Evolutionary conservation across 441 rosid species (phyloP).

Genomic region (Populus hybrid): DNA sequence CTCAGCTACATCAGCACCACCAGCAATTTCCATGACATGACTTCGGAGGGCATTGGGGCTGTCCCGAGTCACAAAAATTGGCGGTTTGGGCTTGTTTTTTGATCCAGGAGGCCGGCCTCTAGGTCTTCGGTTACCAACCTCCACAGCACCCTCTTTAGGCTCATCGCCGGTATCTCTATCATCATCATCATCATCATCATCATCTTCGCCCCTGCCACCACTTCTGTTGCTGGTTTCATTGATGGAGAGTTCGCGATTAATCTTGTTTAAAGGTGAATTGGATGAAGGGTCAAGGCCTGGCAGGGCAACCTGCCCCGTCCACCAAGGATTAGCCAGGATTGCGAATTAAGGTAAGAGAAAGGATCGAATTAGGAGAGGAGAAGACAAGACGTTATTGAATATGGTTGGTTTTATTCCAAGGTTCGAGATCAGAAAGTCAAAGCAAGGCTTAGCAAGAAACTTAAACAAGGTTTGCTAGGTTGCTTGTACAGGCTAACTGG

Average conservation of each 20-base stretch:
- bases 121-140: constrained; percentile 63
- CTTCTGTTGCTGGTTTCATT: constrained; percentile 19
- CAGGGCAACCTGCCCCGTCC: constrained; percentile 66
- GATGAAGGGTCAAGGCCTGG: constrained; percentile 54
- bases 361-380: neutral
- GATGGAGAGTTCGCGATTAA: constrained; percentile 32
- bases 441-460: neutral
- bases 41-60: constrained; percentile 42
- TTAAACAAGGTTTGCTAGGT: constrained; percentile 7
- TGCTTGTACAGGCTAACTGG: neutral
- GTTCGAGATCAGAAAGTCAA: constrained; percentile 34
- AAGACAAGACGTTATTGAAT: neutral
- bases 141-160: constrained; percentile 71
- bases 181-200: constrained; percentile 23
- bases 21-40: constrained; percentile 73
- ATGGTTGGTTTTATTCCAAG: neutral
- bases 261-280: constrained; percentile 38
- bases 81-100: too few relatives aligned
- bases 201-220: constrained; percentile 23
- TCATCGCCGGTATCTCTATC: constrained; percentile 57
- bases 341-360: constrained; percentile 4
- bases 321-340: constrained; percentile 86
- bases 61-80: too few relatives aligned
- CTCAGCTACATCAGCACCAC: constrained; percentile 71
- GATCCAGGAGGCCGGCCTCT: constrained; percentile 79